Evolutionary conservation across 495 filamentous ascomycete genomes (phyloP).

Genomic region (Trichocladium antarcticum): DNA sequence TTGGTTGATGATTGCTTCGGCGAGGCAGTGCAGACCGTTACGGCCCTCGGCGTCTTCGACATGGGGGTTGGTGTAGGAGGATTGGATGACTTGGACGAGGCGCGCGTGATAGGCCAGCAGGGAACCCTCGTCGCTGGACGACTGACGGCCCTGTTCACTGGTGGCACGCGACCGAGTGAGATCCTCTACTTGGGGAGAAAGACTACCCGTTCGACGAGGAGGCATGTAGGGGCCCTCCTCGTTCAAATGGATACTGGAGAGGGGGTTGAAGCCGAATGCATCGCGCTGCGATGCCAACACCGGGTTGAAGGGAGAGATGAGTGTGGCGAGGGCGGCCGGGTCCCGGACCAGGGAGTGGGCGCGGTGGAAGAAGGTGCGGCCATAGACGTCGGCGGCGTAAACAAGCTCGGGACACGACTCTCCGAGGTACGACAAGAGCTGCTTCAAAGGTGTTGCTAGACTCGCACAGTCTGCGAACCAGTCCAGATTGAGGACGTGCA

Average conservation of each 20-base stretch:
- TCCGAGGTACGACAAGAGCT: conserved; percentile 21
- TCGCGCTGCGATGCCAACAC: conserved; percentile 16
- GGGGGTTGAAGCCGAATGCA: conserved; percentile 29
- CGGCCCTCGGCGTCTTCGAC: conserved; percentile 34
- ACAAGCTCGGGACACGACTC: conserved; percentile 23
- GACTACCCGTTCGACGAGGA: conserved; percentile 7
- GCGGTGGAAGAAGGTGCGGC: conserved; percentile 36
- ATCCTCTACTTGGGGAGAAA: neutral
- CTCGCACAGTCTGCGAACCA: conserved; percentile 25
- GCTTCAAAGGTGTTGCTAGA: conserved; percentile 12
- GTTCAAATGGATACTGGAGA: neutral
- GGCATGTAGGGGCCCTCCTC: conserved; percentile 7
- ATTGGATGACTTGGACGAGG: conserved; percentile 29
- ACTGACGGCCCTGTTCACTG: neutral
- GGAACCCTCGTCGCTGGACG: conserved; percentile 4
- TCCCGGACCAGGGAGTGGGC: conserved; percentile 20
- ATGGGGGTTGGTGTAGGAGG: conserved; percentile 20
- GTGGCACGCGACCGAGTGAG: neutral
- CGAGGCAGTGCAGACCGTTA: conserved; percentile 41
- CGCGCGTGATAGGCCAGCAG: conserved; percentile 22
- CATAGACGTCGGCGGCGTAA: conserved; percentile 33
- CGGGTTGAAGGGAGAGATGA: conserved; percentile 12
- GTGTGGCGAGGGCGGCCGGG: conserved; percentile 1
- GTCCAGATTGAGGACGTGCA: conserved; percentile 34
- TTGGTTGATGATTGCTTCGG: conserved; percentile 31